phyloP scores from a whole-genome alignment of 495 filamentous ascomycete genomes.

The Neohortaea acidophila region DNA sequence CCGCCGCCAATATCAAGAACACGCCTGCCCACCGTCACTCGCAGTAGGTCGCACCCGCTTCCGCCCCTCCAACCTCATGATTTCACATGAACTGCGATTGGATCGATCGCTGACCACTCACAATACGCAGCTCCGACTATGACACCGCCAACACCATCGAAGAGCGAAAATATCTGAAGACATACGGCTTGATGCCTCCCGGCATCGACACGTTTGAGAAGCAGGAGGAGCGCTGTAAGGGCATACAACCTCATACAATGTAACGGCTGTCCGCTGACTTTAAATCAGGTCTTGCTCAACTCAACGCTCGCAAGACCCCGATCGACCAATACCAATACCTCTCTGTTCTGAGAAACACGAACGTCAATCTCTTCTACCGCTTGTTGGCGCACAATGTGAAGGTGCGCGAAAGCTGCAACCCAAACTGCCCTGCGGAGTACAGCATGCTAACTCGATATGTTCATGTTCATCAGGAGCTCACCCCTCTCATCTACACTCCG shows the following conservation, averaged over 20 bases:
- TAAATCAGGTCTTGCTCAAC: conserved; percentile 46
- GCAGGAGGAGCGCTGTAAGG: conserved; percentile 53
- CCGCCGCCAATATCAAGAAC: conserved; percentile 22
- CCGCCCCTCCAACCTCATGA: too few species aligned
- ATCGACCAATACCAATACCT: conserved; percentile 96
- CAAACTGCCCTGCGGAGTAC: too few species aligned
- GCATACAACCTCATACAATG: background rate
- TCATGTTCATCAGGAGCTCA: conserved; percentile 56
- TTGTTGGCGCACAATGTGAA: conserved; percentile 78
- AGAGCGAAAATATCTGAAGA: conserved; percentile 52
- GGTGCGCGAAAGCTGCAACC: conserved; percentile 33
- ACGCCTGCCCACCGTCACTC: too few species aligned
- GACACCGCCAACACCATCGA: conserved; percentile 50
- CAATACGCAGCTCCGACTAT: conserved; percentile 30
- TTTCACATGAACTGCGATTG: too few species aligned
- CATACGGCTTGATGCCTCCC: conserved; percentile 58
- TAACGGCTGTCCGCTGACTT: background rate
- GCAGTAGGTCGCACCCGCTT: too few species aligned
- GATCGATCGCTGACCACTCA: too few species aligned
- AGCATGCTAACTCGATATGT: background rate
- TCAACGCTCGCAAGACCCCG: conserved; percentile 57
- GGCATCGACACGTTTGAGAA: conserved; percentile 52
- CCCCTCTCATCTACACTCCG: conserved; percentile 92
- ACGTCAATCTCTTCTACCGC: conserved; percentile 89
- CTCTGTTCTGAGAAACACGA: conserved; percentile 70